Evolutionary conservation across 1,284 basidiomycete genomes (phyloP), one percentile per base, ranked within the genome.

Genomic region (Caloboletus firmus): DNA sequence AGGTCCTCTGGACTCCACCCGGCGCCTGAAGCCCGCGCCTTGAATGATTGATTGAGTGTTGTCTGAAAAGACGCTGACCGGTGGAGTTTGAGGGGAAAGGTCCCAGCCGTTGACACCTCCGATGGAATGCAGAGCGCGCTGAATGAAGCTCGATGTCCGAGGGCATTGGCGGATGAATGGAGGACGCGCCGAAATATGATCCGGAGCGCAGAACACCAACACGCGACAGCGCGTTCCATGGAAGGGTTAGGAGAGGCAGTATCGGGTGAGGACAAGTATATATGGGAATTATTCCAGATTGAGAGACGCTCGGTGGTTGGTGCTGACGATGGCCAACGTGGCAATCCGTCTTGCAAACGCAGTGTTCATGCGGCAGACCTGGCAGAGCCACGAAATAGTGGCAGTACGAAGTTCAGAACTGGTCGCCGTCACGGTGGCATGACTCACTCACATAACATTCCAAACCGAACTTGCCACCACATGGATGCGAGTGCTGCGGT

Each of bases 401-500:
- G n/a, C n/a, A n/a, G n/a, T n/a, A n/a, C n/a, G n/a, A n/a, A n/a
- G n/a, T n/a, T n/a, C n/a, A n/a, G n/a, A n/a, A n/a, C n/a, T n/a
- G n/a, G n/a, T n/a, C n/a, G n/a, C n/a, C n/a, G n/a, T n/a, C n/a
- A n/a, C n/a, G n/a, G n/a, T 39, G 32, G 55, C 31, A 32, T 59
- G 28, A 31, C 36, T n/a, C n/a, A n/a, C 44, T 59, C 28, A 59
- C 39, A 6, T 18, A 12, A 18, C 41, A 43, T 47, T 61, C 59
- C 60, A 62, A 56, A 56, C 40, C 20, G 43, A 46, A 37, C 40
- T n/a, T 8, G 13, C 46, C 18, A n/a, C 26, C n/a, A n/a, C 1
- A 5, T 3, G 26, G 26, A 7, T 9, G 6, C 26, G 34, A 10
- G 10, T 15, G 4, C 34, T 30, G 42, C 31, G 18, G 18, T 32